A percentile compares a stretch with the other conserved stretches of the same genome.
Evolutionary conservation across 192 early-diverging fungal species (phyloP).

Genomic region (Haplosporangium gracile): DNA sequence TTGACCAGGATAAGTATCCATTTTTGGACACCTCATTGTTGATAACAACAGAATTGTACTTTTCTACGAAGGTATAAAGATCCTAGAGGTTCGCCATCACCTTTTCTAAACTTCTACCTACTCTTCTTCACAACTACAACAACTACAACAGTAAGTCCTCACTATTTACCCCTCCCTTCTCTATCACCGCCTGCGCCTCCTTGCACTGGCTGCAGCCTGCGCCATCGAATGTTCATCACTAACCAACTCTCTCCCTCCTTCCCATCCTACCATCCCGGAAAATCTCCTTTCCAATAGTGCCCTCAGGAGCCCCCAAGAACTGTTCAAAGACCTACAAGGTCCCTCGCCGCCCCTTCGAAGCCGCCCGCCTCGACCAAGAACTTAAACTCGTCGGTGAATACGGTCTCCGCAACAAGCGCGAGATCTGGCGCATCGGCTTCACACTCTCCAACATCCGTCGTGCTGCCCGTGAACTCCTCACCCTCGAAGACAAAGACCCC

Average conservation of each 20-base stretch:
- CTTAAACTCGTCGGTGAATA: conserved; percentile 96
- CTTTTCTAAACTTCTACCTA: conserved; percentile 8
- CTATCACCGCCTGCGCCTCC: neutral
- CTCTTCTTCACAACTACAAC: neutral
- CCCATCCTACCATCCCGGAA: neutral
- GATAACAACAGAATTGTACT: neutral
- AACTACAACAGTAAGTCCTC: conserved; percentile 19
- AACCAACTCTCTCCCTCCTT: neutral
- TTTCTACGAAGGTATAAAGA: conserved; percentile 3
- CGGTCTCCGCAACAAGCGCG: conserved; percentile 98
- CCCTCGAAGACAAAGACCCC: conserved; percentile 95
- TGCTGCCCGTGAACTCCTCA: conserved; percentile 99
- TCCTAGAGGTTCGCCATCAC: neutral
- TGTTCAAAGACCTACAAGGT: conserved; percentile 91
- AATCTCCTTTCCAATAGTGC: conserved; percentile 49
- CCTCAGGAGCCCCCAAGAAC: conserved; percentile 59
- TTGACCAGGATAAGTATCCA: conserved; percentile 26
- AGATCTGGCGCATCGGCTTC: conserved; percentile 97
- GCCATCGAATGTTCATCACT: neutral
- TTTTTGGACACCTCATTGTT: neutral
- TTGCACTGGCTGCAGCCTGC: neutral
- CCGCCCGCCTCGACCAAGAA: conserved; percentile 94
- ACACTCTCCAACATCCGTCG: conserved; percentile 99
- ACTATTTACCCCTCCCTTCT: too few relatives aligned
- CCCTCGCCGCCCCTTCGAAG: conserved; percentile 95